These are phyloP conservation scores for Silene conica DNA, from an alignment of 148 eudicot species.

Conservation along the genomic window DNA sequence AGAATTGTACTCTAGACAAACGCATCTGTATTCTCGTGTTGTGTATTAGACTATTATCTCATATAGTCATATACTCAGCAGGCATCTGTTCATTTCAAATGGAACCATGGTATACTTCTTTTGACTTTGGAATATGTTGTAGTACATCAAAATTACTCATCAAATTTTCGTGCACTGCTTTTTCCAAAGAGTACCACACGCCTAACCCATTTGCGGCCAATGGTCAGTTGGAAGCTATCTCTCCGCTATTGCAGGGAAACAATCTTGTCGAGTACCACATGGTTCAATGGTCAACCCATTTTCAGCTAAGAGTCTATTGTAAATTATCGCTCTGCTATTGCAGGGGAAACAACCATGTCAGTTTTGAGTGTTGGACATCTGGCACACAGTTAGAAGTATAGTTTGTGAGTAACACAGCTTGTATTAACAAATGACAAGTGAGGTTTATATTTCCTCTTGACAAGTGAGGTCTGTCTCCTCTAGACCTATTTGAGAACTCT, in stretches of 20 bases:
- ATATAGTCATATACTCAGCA: background rate
- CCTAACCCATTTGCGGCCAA: no score
- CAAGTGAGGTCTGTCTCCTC: no score
- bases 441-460: no score
- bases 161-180: background rate
- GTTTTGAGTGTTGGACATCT: no score
- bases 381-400: no score
- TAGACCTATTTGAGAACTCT: background rate
- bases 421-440: no score
- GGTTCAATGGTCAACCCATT: background rate
- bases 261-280: no score
- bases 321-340: background rate
- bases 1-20: background rate
- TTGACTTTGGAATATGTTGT: background rate
- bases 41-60: background rate
- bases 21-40: background rate
- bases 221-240: no score
- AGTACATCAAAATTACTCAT: background rate
- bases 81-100: background rate
- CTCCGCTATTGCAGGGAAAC: no score
- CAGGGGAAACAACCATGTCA: no score
- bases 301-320: background rate
- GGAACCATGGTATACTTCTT: background rate
- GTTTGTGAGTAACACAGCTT: no score
- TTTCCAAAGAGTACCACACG: background rate